These are phyloP conservation scores for Trichosporon ovoides DNA, from an alignment of 1,284 basidiomycete genomes.

Conservation along the genomic window DNA sequence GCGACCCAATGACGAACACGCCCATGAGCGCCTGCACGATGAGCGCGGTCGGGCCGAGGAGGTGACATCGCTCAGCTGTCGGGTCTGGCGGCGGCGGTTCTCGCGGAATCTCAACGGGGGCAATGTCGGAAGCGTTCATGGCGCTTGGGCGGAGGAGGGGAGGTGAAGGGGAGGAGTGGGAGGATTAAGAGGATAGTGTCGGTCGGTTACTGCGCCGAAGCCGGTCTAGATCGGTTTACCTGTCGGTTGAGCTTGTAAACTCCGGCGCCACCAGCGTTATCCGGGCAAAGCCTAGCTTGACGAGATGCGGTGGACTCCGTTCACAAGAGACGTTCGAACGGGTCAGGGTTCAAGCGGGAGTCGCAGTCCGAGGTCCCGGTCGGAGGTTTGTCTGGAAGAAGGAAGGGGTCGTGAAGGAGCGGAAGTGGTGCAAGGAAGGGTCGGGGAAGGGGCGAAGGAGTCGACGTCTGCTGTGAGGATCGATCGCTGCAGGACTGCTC, in stretches of 20 bases:
- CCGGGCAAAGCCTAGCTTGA: no score
- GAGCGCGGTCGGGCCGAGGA: conserved; percentile 51
- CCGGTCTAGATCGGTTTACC: not conserved
- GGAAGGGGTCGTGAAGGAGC: not conserved
- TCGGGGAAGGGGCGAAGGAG: no score
- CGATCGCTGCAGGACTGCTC: not conserved
- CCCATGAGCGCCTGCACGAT: conserved; percentile 58
- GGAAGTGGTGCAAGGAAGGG: not conserved
- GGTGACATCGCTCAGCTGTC: conserved; percentile 45
- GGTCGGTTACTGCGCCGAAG: no score
- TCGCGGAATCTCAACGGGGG: conserved; percentile 42
- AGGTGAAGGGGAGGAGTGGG: not conserved
- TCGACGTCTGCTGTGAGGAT: not conserved
- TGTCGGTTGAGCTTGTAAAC: no score
- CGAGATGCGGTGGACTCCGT: no score
- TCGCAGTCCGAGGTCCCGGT: not conserved
- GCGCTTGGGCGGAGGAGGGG: not conserved
- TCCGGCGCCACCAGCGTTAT: no score
- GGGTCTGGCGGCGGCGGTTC: conserved; percentile 48
- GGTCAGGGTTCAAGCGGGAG: no score
- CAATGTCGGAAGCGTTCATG: not conserved
- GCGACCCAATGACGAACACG: conserved; percentile 72
- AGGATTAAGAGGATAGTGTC: no score
- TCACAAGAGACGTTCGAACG: no score
- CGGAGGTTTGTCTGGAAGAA: no score